These are phyloP conservation scores for Monilinia fructicola DNA, from an alignment of 2,329 filamentous ascomycete genomes.

Conservation along the genomic window DNA sequence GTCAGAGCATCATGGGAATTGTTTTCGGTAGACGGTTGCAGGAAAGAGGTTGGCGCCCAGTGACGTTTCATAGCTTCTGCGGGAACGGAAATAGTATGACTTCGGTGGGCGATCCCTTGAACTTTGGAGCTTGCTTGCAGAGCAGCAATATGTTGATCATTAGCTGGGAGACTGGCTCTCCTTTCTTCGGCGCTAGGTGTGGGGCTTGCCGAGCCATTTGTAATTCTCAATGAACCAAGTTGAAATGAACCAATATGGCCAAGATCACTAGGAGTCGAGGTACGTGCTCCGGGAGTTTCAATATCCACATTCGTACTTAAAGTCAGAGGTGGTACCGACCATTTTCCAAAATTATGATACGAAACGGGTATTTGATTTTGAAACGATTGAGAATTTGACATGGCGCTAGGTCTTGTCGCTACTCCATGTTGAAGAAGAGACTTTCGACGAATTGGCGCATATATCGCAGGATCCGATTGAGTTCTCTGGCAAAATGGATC, in stretches of 20 bases:
- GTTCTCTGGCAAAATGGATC: slow-evolving; percentile 25
- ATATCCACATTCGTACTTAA: slow-evolving; percentile 18
- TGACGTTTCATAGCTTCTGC: slow-evolving; percentile 28
- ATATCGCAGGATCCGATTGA: slow-evolving; percentile 33
- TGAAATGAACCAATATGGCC: slow-evolving; percentile 62
- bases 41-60: slow-evolving; percentile 25
- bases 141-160: slow-evolving; percentile 2
- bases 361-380: slow-evolving; percentile 21
- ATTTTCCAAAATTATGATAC: slow-evolving; percentile 18
- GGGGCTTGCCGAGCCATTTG: slow-evolving; percentile 57
- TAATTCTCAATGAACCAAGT: slow-evolving; percentile 61
- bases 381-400: slow-evolving; percentile 15
- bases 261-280: slow-evolving; percentile 51
- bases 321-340: slow-evolving; percentile 15
- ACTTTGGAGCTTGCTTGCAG: slow-evolving; percentile 22
- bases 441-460: slow-evolving; percentile 36
- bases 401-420: slow-evolving; percentile 36
- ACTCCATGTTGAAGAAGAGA: slow-evolving; percentile 40
- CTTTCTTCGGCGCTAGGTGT: slow-evolving; percentile 43
- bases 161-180: slow-evolving; percentile 23
- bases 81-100: slow-evolving; percentile 32
- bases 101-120: slow-evolving; percentile 29
- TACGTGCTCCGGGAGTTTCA: slow-evolving; percentile 28
- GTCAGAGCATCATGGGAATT: slow-evolving; percentile 19
- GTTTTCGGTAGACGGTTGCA: neutral